Percentiles rank a stretch among this genome's conserved stretches.
Evolutionary conservation across 768 basidiomycete species (phyloP).

Genomic region (Termitomyces sp.): DNA sequence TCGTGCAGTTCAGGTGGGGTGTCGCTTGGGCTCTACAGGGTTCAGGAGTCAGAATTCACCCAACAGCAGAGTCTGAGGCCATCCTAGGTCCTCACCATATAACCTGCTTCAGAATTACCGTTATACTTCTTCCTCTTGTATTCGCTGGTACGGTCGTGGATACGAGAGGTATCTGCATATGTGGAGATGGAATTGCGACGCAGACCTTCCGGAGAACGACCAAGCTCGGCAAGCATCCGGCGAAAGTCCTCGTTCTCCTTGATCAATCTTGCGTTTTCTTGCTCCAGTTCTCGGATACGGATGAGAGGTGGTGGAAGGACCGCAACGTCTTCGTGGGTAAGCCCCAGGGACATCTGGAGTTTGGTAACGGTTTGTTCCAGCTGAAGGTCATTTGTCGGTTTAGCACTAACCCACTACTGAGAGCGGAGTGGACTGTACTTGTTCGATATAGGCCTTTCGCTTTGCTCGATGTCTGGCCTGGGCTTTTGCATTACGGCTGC

Average conservation of each 20-base stretch:
- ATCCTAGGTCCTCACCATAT: background rate
- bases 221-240: conserved; percentile 52
- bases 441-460: conserved; percentile 89
- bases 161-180: conserved; percentile 40
- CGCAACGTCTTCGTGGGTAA: conserved; percentile 69
- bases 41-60: background rate
- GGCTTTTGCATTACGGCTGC: conserved; percentile 83
- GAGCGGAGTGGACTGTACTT: conserved; percentile 39
- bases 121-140: conserved; percentile 57
- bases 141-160: conserved; percentile 54
- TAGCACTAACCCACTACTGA: background rate
- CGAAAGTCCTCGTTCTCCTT: conserved; percentile 74
- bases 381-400: conserved; percentile 27
- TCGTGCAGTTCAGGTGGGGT: conserved; percentile 36
- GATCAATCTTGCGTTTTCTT: conserved; percentile 66
- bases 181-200: conserved; percentile 41
- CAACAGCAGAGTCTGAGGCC: background rate
- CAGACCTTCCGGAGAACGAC: conserved; percentile 32
- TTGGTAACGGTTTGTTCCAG: conserved; percentile 84
- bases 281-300: conserved; percentile 79
- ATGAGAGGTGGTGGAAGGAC: conserved; percentile 66
- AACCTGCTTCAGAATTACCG: conserved; percentile 11
- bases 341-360: conserved; percentile 69
- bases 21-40: conserved; percentile 38
- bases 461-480: conserved; percentile 90